Evolutionary conservation across 768 basidiomycete species (phyloP).

Genomic region (Termitomyces sp.): DNA sequence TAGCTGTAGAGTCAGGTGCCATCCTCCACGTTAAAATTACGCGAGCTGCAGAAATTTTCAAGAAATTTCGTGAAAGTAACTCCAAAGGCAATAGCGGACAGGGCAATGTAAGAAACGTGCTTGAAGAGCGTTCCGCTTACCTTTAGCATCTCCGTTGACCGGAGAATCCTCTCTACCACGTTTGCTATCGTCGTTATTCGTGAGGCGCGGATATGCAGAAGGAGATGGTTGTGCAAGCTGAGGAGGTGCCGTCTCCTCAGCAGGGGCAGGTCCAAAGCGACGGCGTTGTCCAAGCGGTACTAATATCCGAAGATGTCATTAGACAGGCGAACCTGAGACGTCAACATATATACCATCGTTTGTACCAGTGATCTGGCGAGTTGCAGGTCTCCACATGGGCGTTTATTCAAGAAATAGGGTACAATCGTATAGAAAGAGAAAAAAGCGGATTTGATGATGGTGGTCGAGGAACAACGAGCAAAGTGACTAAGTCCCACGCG

Average conservation of each 20-base stretch:
- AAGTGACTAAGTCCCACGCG: slow-evolving; percentile 12
- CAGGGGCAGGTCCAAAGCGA: slow-evolving; percentile 84
- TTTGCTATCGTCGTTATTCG: slow-evolving; percentile 48
- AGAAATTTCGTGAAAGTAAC: slow-evolving; percentile 15
- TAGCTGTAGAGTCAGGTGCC: slow-evolving; percentile 27
- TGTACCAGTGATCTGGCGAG: slow-evolving; percentile 85
- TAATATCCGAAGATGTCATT: slow-evolving; percentile 20
- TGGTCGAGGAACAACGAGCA: slow-evolving; percentile 24
- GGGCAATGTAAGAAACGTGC: slow-evolving; percentile 3
- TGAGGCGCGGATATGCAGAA: slow-evolving; percentile 73
- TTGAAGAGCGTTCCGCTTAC: slow-evolving; percentile 49
- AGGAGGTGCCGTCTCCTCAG: slow-evolving; percentile 76
- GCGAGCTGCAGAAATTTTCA: slow-evolving; percentile 15
- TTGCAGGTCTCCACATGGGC: slow-evolving; percentile 85
- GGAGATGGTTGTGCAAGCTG: slow-evolving; percentile 86
- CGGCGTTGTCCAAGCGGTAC: slow-evolving; percentile 84
- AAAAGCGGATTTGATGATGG: slow-evolving; percentile 21
- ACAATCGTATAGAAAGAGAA: slow-evolving; percentile 14
- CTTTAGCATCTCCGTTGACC: slow-evolving; percentile 53
- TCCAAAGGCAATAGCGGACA: slow-evolving; percentile 14
- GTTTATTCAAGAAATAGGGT: slow-evolving; percentile 29
- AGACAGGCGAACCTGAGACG: slow-evolving; percentile 7
- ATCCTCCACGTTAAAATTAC: slow-evolving; percentile 18
- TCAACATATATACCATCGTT: slow-evolving; percentile 71
- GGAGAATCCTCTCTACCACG: slow-evolving; percentile 67